A percentile compares a stretch with the other conserved stretches of the same genome.
phyloP scores from a whole-genome alignment of 2,329 filamentous ascomycete species.

The Scedosporium apiospermum region DNA sequence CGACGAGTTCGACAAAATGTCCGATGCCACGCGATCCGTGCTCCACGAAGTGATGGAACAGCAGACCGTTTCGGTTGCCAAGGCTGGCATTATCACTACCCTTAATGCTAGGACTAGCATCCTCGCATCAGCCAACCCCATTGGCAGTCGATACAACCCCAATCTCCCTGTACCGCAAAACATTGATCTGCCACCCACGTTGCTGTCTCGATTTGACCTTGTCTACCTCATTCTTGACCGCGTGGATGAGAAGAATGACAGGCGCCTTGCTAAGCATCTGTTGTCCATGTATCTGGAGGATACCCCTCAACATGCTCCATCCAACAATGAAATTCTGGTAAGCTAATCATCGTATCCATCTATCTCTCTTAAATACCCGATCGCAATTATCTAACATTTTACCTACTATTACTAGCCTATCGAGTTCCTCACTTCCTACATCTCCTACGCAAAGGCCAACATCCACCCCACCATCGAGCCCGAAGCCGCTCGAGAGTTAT shows the following conservation, averaged over 20 bases:
- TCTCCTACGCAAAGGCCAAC: constrained; percentile 85
- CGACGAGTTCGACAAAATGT: constrained; percentile 83
- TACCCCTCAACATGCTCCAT: constrained; percentile 72
- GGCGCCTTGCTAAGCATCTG: constrained; percentile 81
- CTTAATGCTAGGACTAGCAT: constrained; percentile 93
- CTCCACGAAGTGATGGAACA: constrained; percentile 87
- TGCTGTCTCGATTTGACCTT: constrained; percentile 91
- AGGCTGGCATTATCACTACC: constrained; percentile 93
- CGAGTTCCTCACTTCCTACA: constrained; percentile 93
- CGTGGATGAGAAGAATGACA: constrained; percentile 82
- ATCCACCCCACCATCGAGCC: constrained; percentile 75
- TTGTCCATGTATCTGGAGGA: constrained; percentile 97
- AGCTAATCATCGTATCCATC: constrained; percentile 20
- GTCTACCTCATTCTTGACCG: constrained; percentile 95
- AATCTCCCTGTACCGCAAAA: constrained; percentile 95
- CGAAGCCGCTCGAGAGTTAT: constrained; percentile 73
- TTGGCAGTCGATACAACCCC: constrained; percentile 95
- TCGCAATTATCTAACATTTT: background rate
- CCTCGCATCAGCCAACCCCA: constrained; percentile 92
- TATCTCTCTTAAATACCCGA: background rate
- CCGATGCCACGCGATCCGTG: constrained; percentile 66
- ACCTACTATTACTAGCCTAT: constrained; percentile 50
- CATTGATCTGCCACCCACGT: constrained; percentile 90
- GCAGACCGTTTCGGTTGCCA: constrained; percentile 75
- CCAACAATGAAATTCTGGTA: constrained; percentile 69